phyloP scores from a whole-genome alignment of 176 grass and related monocot species.

The Raddia distichophylla region DNA sequence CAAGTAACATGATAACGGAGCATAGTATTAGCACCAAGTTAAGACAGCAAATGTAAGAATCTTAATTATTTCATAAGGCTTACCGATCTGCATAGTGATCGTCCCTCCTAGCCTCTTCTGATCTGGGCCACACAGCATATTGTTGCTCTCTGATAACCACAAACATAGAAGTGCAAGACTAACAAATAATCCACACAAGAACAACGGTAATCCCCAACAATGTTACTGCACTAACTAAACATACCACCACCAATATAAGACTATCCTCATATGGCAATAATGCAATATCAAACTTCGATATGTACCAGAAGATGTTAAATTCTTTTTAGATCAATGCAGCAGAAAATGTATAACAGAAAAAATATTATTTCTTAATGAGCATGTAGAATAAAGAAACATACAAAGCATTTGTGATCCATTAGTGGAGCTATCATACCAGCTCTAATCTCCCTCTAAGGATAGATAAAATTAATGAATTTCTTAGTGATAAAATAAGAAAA shows the following conservation, averaged over 20 bases:
- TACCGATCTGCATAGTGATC: conserved; percentile 61
- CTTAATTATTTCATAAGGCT: conserved; percentile 6
- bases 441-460: neutral
- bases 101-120: conserved; percentile 69
- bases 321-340: neutral
- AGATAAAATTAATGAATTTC: neutral
- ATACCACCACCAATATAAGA: neutral
- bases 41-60: conserved; percentile 10
- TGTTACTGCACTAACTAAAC: neutral
- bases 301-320: neutral
- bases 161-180: neutral
- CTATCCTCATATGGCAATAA: neutral
- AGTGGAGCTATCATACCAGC: neutral
- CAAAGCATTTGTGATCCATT: neutral
- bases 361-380: neutral
- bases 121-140: conserved; percentile 46
- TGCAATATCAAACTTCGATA: neutral
- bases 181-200: neutral
- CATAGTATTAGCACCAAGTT: conserved; percentile 8
- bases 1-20: neutral
- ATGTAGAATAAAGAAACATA: neutral
- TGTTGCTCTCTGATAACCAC: conserved; percentile 57
- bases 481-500: neutral
- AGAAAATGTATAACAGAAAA: conserved; percentile 9
- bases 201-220: neutral